phyloP scores from a whole-genome alignment of 2,329 filamentous ascomycete species.

The Scortechinia acanthostroma region DNA sequence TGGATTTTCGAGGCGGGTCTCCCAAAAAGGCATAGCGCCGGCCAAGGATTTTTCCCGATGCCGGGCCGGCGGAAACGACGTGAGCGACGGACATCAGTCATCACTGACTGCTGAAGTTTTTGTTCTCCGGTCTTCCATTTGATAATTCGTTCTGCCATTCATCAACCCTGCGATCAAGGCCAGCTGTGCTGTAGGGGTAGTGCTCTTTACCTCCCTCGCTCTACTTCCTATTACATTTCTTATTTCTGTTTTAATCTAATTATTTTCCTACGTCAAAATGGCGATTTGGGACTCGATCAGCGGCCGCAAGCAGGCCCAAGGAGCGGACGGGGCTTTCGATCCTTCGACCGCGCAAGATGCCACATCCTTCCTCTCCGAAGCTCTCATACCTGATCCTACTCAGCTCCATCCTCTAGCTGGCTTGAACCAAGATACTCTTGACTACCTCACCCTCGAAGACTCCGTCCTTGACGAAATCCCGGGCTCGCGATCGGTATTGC shows the following conservation, averaged over 20 bases:
- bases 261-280: not conserved
- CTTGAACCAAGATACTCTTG: constrained; percentile 83
- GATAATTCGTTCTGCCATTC: too few species aligned
- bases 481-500: constrained; percentile 78
- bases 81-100: too few species aligned
- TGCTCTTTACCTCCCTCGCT: not conserved
- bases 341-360: constrained; percentile 64
- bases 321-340: constrained; percentile 61
- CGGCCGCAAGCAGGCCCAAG: constrained; percentile 13
- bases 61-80: too few species aligned
- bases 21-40: not conserved
- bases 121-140: not conserved
- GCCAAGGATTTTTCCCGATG: not conserved
- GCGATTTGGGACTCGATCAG: not conserved
- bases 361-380: constrained; percentile 74
- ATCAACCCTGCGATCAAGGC: too few species aligned
- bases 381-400: constrained; percentile 76
- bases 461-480: constrained; percentile 58
- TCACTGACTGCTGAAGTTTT: not conserved
- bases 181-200: too few species aligned
- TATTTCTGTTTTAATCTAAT: not conserved
- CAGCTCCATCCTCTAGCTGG: constrained; percentile 88
- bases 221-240: not conserved
- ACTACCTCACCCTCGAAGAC: constrained; percentile 93
- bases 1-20: not conserved